phyloP scores from a whole-genome alignment of 2,329 filamentous ascomycete genomes.

The Colletotrichum plurivorum region DNA sequence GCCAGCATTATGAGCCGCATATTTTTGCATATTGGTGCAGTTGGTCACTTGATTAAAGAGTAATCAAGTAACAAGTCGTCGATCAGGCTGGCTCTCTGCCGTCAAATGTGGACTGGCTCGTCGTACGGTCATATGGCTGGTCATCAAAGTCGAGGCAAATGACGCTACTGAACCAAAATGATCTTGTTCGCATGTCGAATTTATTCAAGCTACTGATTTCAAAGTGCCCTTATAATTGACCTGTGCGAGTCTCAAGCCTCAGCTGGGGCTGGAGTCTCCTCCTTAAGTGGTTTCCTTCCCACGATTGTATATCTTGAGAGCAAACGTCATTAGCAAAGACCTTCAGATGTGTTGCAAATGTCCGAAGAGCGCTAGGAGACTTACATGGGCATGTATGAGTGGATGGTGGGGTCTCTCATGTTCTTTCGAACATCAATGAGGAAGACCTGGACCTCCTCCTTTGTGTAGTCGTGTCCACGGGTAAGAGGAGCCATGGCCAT shows the following conservation, averaged over 20 bases:
- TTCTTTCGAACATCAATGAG: slow-evolving; percentile 49
- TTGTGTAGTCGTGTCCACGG: slow-evolving; percentile 46
- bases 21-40: too few relatives aligned
- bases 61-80: too few relatives aligned
- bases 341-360: neutral
- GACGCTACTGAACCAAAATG: too few relatives aligned
- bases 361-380: slow-evolving; percentile 1
- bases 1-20: too few relatives aligned
- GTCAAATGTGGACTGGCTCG: too few relatives aligned
- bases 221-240: too few relatives aligned
- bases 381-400: slow-evolving; percentile 49
- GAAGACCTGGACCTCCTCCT: slow-evolving; percentile 49
- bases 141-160: too few relatives aligned
- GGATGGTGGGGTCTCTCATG: slow-evolving; percentile 47
- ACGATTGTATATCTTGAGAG: neutral
- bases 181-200: too few relatives aligned
- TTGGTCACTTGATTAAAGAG: too few relatives aligned
- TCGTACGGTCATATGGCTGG: too few relatives aligned
- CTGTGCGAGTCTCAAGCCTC: neutral
- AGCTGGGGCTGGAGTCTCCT: neutral
- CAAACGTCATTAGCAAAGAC: neutral
- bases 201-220: too few relatives aligned
- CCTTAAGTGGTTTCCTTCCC: neutral
- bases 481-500: slow-evolving; percentile 52
- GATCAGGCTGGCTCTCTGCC: too few relatives aligned